Base-by-base conservation (phyloP, 208 protist genomes). In the Tetramitus jugosus region DNA sequence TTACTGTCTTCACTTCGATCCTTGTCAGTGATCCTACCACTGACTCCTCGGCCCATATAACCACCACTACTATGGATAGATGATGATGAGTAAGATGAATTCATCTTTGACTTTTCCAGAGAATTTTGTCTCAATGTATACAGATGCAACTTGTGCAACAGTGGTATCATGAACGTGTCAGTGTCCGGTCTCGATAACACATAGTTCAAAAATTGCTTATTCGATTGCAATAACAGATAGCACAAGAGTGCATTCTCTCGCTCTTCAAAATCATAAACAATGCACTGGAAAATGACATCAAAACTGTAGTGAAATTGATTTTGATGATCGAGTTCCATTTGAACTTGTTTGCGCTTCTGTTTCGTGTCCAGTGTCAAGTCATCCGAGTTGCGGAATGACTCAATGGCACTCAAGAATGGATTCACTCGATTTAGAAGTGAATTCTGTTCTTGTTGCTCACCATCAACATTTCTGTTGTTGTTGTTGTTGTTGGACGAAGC, bases 101-200 rank as follows among this genome's bases (percentile, higher is more conserved):
- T n/a, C n/a, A n/a, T n/a, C n/a, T n/a, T n/a, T n/a, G n/a, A n/a
- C n/a, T n/a, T n/a, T n/a, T n/a, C n/a, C n/a, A n/a, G n/a, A n/a
- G n/a, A n/a, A 6, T 49, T 23, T 71, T 56, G 49, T 20, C 0
- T 23, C 10, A 31, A 4, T 49, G 4, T 71, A 29, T 43, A 40
- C 43, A 71, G 26, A n/a, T 71, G 49, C 13, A 71, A 40, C 31
- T 71, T 71, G n/a, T 71, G 65, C 4, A 71, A n/a, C 4, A 71
- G 39, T 35, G 65, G 65, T 35, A 71, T 20, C 26, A 71, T 49
- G 6, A 71, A 49, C 0, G n/a, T 49, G 10, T 71, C 65, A 29
- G 65, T 20, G 26, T 71, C 65, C 29, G 39, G 2, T 71, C 39
- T 71, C 3, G 65, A 71, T 4, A 71, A 37, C 26, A 71, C 39